Percentiles rank a stretch among this genome's conserved stretches.
phyloP scores from a whole-genome alignment of 1,139 yeast species.

The Sugiyamaella novakii region DNA sequence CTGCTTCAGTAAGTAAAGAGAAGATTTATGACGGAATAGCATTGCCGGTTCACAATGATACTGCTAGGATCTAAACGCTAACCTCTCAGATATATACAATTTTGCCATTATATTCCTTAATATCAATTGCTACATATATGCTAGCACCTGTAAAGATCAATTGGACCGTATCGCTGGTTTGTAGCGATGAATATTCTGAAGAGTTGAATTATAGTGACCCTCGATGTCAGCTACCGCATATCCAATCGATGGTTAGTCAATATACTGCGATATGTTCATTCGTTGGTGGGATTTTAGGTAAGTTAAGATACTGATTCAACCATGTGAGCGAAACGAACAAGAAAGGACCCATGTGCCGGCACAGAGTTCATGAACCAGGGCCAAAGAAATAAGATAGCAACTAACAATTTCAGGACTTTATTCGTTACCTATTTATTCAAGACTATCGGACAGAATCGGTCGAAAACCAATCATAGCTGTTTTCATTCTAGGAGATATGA shows the following conservation, averaged over 20 bases:
- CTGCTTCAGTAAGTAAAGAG: not conserved
- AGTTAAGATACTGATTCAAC: not conserved
- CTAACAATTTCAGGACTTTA: slow-evolving; percentile 24
- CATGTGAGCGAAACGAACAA: not conserved
- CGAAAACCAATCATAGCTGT: slow-evolving; percentile 25
- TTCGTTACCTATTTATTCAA: slow-evolving; percentile 27
- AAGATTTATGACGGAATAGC: too few relatives aligned
- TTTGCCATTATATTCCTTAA: slow-evolving; percentile 27
- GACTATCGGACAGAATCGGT: slow-evolving; percentile 28
- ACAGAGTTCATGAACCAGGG: too few relatives aligned
- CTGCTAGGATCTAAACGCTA: not conserved
- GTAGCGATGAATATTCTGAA: slow-evolving; percentile 21
- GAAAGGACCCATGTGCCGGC: not conserved
- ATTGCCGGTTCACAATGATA: not conserved
- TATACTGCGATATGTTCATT: slow-evolving; percentile 29
- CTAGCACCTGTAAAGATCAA: slow-evolving; percentile 29
- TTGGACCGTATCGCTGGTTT: slow-evolving; percentile 31
- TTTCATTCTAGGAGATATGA: slow-evolving; percentile 25
- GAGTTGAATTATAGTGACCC: slow-evolving; percentile 25
- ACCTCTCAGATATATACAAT: slow-evolving; percentile 22
- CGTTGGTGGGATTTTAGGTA: slow-evolving; percentile 25
- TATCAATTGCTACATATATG: slow-evolving; percentile 26
- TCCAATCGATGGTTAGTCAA: slow-evolving; percentile 27
- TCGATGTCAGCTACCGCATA: slow-evolving; percentile 26
- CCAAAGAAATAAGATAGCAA: too few relatives aligned